Evolutionary conservation across 345 rosid species (phyloP).

Genomic region (Aegle marmelos): DNA sequence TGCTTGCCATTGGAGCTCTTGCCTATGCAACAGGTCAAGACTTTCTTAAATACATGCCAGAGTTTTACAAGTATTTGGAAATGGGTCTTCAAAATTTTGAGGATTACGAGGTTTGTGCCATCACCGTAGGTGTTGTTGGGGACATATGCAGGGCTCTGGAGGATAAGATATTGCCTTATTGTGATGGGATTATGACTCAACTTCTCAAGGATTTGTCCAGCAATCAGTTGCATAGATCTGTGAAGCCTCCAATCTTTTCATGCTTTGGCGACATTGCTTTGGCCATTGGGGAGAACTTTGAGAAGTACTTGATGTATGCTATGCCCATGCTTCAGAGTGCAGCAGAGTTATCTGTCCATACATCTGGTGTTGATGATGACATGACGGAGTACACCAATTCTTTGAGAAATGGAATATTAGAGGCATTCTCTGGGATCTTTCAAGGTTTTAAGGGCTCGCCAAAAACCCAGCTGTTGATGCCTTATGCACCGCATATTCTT

Average conservation of each 20-base stretch:
- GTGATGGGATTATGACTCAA: conserved; percentile 47
- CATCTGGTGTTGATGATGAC: conserved; percentile 39
- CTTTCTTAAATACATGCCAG: conserved; percentile 45
- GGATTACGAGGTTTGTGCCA: conserved; percentile 50
- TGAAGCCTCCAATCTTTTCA: conserved; percentile 46
- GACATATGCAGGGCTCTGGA: conserved; percentile 45
- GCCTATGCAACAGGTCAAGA: conserved; percentile 42
- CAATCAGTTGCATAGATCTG: conserved; percentile 45
- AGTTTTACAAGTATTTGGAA: conserved; percentile 38
- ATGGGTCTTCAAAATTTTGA: conserved; percentile 48
- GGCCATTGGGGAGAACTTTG: conserved; percentile 42
- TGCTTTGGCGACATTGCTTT: conserved; percentile 45
- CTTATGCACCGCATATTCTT: conserved; percentile 37
- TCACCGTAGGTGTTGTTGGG: conserved; percentile 48
- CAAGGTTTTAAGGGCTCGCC: conserved; percentile 49
- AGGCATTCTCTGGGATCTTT: conserved; percentile 44
- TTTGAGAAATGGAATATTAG: conserved; percentile 41
- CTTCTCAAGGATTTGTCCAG: conserved; percentile 47
- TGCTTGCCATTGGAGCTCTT: conserved; percentile 44
- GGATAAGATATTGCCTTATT: conserved; percentile 36
- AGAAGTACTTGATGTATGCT: conserved; percentile 43
- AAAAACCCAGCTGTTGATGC: conserved; percentile 39
- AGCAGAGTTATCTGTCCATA: conserved; percentile 39
- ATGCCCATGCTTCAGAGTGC: conserved; percentile 55
- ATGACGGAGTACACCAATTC: conserved; percentile 41